Percentiles rank a stretch among this genome's conserved stretches.
Conservation (phyloP, 2,329 filamentous ascomycete genomes). For the Huntiella moniliformis region DNA sequence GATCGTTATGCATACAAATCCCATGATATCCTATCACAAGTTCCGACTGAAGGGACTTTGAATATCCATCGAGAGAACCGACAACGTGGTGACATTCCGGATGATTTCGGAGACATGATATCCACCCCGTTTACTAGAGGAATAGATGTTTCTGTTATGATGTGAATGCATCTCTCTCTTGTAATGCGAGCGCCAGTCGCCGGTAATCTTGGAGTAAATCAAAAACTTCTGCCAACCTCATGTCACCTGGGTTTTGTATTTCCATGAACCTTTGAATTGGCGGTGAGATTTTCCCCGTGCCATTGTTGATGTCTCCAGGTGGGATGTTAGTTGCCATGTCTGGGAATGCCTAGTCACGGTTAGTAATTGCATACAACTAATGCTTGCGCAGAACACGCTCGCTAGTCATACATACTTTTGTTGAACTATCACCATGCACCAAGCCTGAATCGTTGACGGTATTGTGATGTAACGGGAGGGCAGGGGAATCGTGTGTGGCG, state of each 20-base stretch:
- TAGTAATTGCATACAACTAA: constrained; percentile 20
- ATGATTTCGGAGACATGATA: too few relatives aligned
- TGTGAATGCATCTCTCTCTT: constrained; percentile 42
- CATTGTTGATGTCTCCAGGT: background rate
- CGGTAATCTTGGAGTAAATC: constrained; percentile 58
- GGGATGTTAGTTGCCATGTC: background rate
- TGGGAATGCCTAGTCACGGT: background rate
- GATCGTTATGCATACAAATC: too few relatives aligned
- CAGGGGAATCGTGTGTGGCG: background rate
- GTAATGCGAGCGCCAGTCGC: constrained; percentile 45
- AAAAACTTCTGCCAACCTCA: constrained; percentile 54
- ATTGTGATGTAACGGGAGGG: constrained; percentile 20
- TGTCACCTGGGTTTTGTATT: constrained; percentile 47
- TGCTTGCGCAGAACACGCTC: constrained; percentile 34
- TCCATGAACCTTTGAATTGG: constrained; percentile 59
- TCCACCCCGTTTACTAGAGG: too few relatives aligned
- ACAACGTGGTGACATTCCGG: too few relatives aligned
- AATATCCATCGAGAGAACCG: too few relatives aligned
- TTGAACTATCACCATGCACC: constrained; percentile 34
- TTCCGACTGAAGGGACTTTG: too few relatives aligned
- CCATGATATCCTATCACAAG: too few relatives aligned
- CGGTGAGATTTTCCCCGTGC: constrained; percentile 32
- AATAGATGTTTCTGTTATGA: background rate
- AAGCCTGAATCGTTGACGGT: constrained; percentile 16
- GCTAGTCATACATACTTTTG: constrained; percentile 32